Conservation (phyloP, 2,329 filamentous ascomycete species). For the Alternaria tenuissima region DNA sequence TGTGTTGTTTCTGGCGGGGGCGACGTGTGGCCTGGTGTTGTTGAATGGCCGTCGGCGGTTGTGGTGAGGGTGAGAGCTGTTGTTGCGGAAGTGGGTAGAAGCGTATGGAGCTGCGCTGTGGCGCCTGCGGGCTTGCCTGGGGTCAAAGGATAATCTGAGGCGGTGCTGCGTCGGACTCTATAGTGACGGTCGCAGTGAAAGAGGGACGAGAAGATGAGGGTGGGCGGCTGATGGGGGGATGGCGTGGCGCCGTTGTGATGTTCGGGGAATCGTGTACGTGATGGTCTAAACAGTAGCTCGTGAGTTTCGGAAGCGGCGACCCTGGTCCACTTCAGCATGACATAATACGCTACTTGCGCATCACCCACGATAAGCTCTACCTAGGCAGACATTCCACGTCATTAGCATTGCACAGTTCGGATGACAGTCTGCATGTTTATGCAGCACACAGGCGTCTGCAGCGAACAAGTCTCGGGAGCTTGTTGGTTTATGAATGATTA, state of each 20-base stretch:
- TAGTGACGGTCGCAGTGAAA: conserved; percentile 34
- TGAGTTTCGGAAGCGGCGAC: conserved; percentile 31
- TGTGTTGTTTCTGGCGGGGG: conserved; percentile 26
- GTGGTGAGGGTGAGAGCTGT: conserved; percentile 31
- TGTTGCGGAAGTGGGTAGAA: conserved; percentile 46
- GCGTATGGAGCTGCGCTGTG: conserved; percentile 48
- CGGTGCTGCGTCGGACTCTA: conserved; percentile 22
- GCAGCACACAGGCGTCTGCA: neutral
- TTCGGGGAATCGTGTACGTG: conserved; percentile 37
- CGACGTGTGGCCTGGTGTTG: conserved; percentile 19
- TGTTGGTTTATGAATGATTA: neutral
- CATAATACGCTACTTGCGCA: conserved; percentile 26
- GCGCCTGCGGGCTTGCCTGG: conserved; percentile 36
- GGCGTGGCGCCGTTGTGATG: conserved; percentile 40
- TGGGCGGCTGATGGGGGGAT: conserved; percentile 41
- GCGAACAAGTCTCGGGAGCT: neutral
- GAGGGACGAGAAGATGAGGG: conserved; percentile 41
- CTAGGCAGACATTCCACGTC: conserved; percentile 4
- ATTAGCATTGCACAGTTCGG: neutral
- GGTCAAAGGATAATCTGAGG: conserved; percentile 8
- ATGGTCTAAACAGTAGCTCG: conserved; percentile 33
- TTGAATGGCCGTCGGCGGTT: conserved; percentile 28
- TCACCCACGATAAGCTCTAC: conserved; percentile 20
- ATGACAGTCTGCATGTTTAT: neutral
- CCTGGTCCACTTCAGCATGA: conserved; percentile 26